These are phyloP conservation scores for Penicillium sp. DNA, from an alignment of 2,329 filamentous ascomycete species.

Conservation along the genomic window DNA sequence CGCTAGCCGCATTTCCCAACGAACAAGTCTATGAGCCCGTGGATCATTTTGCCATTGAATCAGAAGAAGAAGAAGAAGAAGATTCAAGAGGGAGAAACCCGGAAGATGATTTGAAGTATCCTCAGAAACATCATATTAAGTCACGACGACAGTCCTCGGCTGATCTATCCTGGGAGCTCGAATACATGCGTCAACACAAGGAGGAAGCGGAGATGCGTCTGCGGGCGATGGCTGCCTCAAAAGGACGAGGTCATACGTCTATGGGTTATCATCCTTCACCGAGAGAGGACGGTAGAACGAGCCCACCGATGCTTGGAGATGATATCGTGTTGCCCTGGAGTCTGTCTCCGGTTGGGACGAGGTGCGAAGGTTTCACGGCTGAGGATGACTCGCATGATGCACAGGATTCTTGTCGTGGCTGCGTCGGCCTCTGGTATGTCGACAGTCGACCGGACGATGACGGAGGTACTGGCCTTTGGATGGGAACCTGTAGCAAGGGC, in stretches of 20 bases:
- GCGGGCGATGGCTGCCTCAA: constrained; percentile 31
- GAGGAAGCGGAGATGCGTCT: constrained; percentile 54
- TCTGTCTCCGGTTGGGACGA: constrained; percentile 74
- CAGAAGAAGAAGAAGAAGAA: constrained; percentile 37
- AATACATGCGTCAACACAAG: constrained; percentile 74
- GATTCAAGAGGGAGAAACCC: constrained; percentile 7
- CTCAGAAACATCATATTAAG: constrained; percentile 26
- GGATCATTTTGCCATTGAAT: constrained; percentile 45
- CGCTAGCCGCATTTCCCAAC: constrained; percentile 47
- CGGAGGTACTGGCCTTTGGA: constrained; percentile 38
- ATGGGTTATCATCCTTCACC: constrained; percentile 45
- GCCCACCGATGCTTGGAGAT: constrained; percentile 80
- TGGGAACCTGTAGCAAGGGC: constrained; percentile 38
- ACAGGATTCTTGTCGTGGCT: constrained; percentile 49
- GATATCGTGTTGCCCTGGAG: constrained; percentile 78
- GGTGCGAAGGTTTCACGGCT: constrained; percentile 70
- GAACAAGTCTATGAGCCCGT: constrained; percentile 45
- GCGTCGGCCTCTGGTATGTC: constrained; percentile 68
- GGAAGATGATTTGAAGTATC: constrained; percentile 20
- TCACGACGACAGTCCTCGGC: constrained; percentile 43
- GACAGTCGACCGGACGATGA: constrained; percentile 52
- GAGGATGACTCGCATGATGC: constrained; percentile 49
- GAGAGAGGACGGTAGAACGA: constrained; percentile 48
- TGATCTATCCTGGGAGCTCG: constrained; percentile 64
- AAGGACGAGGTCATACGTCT: constrained; percentile 25